Evolutionary conservation across 2,329 filamentous ascomycete genomes (phyloP), one percentile per base, ranked within the genome.

Genomic region (Nemania sp.): DNA sequence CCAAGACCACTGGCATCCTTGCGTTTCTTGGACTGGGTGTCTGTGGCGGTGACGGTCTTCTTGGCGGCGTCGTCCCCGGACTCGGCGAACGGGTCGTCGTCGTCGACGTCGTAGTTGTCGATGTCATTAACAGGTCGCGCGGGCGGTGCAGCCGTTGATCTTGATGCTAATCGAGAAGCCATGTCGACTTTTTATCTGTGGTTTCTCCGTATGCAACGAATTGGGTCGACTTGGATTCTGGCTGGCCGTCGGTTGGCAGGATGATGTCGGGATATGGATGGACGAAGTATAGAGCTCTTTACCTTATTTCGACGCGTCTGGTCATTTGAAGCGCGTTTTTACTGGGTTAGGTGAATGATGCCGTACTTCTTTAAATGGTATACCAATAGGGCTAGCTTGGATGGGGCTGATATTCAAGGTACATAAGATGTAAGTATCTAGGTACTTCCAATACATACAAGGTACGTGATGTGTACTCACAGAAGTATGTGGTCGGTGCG

Each of bases 31-130:
- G 75, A 72, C 35, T 73, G 64, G 4, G 56, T 21, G 9, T 57
- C 53, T 29, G 62, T 2, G 45, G 56, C 2, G 45, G 56, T 68
- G 64, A 43, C 54, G 40, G 59, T 69, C 58, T 52, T 68, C 66
- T 53, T 74, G 72, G 72, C 70, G 32, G 73, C 67, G 12, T 76
- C 76, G 20, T 78, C 73, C 54, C 74, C 78, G 18, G 77, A 79
- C 21, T 57, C 54, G 35, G 77, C 74, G 60, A 85, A 82, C 1
- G 80, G 80, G 53, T 60, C 54, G 9, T 82, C 79, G 45, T 80
- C 80, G 54, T 83, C 87, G 11, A 87, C 80, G 67, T 92, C 88
- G 72, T 94, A 94, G 69, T 93, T 86, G 68, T 95, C 89, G 10
- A 96, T 80, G 52, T 88, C 87, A 63, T 90, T 86, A 29, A 87